A percentile compares a stretch with the other conserved stretches of the same genome.
These are phyloP conservation scores for Barbatosphaeria neglecta DNA, from an alignment of 495 filamentous ascomycete genomes.

Conservation along the genomic window DNA sequence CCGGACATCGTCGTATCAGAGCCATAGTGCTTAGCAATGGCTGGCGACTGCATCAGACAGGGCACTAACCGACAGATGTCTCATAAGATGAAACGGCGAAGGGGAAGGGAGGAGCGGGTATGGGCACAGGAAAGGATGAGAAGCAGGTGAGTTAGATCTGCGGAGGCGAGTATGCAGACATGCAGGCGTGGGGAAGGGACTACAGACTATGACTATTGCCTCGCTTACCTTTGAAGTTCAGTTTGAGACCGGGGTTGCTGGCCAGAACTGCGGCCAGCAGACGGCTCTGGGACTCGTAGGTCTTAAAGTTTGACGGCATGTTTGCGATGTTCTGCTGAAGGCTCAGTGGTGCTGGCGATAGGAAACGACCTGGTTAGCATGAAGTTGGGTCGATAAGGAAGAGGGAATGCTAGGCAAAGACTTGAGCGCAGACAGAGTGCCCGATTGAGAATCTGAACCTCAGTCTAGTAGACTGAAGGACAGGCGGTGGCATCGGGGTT, in stretches of 20 bases:
- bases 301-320: constrained; percentile 35
- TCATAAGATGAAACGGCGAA: background rate
- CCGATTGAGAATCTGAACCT: no score
- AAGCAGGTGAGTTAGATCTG: no score
- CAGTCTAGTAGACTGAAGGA: no score
- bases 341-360: background rate
- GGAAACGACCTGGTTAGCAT: background rate
- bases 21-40: constrained; percentile 19
- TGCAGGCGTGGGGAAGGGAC: background rate
- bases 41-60: constrained; percentile 12
- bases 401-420: background rate
- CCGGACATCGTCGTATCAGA: constrained; percentile 19
- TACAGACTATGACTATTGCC: no score
- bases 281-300: constrained; percentile 33
- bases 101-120: background rate
- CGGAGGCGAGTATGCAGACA: background rate
- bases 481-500: no score
- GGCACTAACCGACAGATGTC: constrained; percentile 1
- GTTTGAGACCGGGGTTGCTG: constrained; percentile 25
- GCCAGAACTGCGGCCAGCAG: constrained; percentile 41
- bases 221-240: constrained; percentile 40
- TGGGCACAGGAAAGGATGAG: background rate
- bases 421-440: no score
- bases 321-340: constrained; percentile 2
- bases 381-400: background rate